These are phyloP conservation scores for Fusarium scirpi DNA, from an alignment of 2,329 filamentous ascomycete species.

Conservation along the genomic window DNA sequence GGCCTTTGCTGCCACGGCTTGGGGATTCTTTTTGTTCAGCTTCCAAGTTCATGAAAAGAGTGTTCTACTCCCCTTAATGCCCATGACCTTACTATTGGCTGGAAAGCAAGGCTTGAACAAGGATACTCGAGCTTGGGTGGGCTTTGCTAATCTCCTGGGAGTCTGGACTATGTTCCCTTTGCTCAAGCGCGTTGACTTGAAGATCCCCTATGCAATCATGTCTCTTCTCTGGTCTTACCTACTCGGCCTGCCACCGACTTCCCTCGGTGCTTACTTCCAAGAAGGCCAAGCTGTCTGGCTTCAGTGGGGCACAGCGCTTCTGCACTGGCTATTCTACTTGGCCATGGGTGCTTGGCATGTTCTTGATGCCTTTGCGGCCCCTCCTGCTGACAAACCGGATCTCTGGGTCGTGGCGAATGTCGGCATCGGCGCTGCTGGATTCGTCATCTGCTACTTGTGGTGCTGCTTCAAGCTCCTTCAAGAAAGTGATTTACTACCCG, in stretches of 20 bases:
- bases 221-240: constrained; percentile 92
- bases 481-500: constrained; percentile 67
- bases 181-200: constrained; percentile 84
- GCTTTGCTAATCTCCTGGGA: constrained; percentile 92
- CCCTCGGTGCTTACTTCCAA: constrained; percentile 75
- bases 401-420: constrained; percentile 95
- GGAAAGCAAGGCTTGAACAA: constrained; percentile 81
- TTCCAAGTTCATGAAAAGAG: constrained; percentile 99
- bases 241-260: constrained; percentile 84
- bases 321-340: constrained; percentile 82
- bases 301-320: constrained; percentile 69
- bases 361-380: constrained; percentile 73
- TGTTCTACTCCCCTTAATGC: constrained; percentile 88
- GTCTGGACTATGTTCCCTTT: constrained; percentile 95
- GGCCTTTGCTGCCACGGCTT: constrained; percentile 85
- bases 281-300: constrained; percentile 52
- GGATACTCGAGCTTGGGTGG: constrained; percentile 86
- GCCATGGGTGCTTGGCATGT: constrained; percentile 86
- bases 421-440: constrained; percentile 85
- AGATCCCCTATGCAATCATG: constrained; percentile 85
- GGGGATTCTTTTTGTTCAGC: constrained; percentile 97
- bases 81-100: constrained; percentile 89
- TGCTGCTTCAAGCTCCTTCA: constrained; percentile 77
- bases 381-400: constrained; percentile 85
- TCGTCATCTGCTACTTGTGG: constrained; percentile 91